Base-by-base conservation (phyloP, 306 rosid genomes). In the Vicia sativa region DNA sequence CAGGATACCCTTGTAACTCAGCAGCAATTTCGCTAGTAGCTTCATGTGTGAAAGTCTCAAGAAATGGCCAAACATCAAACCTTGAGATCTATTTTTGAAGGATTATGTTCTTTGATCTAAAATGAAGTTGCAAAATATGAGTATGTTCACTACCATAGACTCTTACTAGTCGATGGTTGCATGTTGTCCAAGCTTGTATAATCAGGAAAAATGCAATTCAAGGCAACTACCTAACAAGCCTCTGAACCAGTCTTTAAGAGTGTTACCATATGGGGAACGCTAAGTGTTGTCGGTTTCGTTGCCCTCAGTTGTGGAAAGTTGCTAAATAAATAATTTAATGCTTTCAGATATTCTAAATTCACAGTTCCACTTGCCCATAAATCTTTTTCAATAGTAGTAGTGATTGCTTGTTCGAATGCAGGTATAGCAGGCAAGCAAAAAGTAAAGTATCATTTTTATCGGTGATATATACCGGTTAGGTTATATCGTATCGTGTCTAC, bases 261-360 rank as follows among this genome's bases (percentile, higher is more conserved):
- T 74, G 97, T 95, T 9, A 95, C 95, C 53, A 95, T 86, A 72
- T 90, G 99, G 54, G 99, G 99, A 84, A 95, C 90, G 86, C 97
- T 88, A 29, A 95, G 95, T 15, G 97, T 95, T 28, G 99, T 95
- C 26, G 99, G 99, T 72, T 95, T 97, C 9, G 96, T 84, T 64
- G 97, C 99, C 82, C 99, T 88, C 70, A 95, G 78, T n/a, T 97
- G 91, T 13, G 99, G 96, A 80, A 95, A 95, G 87, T 95, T 95
- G 85, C 92, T 86, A 61, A 90, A 87, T 48, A 95, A 95, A 85
- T 97, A 63, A 78, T 88, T 95, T 75, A 95, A 81, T 76, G 99
- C 89, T 80, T 87, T 95, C 81, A 95, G 81, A 72, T 95, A 95
- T 83, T 95, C 99, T 26, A 91, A 96, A 41, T 91, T 91, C 71